These are phyloP conservation scores for Colletotrichum eleusines DNA, from an alignment of 2,329 filamentous ascomycete species.

Conservation along the genomic window DNA sequence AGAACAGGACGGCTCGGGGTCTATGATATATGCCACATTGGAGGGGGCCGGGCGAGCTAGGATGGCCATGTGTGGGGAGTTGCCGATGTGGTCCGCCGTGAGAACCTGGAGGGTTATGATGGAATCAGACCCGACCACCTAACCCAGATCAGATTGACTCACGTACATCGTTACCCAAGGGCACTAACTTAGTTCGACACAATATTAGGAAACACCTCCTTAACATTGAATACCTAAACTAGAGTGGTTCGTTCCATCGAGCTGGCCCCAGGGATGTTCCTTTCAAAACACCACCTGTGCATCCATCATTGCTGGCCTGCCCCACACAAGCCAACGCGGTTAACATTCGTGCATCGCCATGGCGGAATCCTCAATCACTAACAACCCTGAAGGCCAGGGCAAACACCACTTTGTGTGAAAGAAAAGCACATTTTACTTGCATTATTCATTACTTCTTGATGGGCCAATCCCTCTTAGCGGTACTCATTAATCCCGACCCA, in stretches of 20 bases:
- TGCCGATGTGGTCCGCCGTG: conserved; percentile 26
- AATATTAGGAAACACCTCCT: background rate
- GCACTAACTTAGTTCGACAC: background rate
- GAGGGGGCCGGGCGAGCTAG: background rate
- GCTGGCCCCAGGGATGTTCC: background rate
- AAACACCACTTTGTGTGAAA: background rate
- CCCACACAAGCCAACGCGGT: background rate
- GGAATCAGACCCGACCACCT: conserved; percentile 16
- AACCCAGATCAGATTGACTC: conserved; percentile 3
- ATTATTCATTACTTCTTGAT: conserved; percentile 20
- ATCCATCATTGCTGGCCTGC: background rate
- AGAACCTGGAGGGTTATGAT: conserved; percentile 40
- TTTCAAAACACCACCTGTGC: background rate
- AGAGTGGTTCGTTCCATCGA: background rate
- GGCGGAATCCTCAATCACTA: background rate
- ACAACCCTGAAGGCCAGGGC: background rate
- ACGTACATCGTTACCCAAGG: conserved; percentile 19
- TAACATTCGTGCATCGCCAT: background rate
- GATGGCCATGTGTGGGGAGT: conserved; percentile 22
- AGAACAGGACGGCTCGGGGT: conserved; percentile 1
- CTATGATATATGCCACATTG: conserved; percentile 19
- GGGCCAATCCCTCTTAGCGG: background rate
- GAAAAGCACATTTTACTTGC: background rate
- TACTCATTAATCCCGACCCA: background rate
- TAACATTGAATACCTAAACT: background rate